Evolutionary conservation across 495 filamentous ascomycete genomes (phyloP), one percentile per base, ranked within the genome.

Genomic region (Penicillium salamii): DNA sequence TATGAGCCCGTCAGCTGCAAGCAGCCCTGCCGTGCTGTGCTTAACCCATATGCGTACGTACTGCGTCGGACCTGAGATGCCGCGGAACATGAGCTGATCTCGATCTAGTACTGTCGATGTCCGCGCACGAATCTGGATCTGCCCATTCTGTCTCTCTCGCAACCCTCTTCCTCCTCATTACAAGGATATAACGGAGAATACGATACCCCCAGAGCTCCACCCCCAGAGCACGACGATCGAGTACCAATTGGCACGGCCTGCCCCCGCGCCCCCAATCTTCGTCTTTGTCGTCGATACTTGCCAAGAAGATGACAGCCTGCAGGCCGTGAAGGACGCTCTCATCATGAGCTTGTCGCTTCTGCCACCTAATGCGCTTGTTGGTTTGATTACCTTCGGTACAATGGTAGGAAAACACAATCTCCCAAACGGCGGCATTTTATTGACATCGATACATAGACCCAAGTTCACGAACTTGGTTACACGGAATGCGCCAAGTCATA

Each of bases 1-100:
- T 97, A 97, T 72, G 93, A 97, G 74, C 95, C 95, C 3, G 90
- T 97, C 14, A 91, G 90, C 51, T 99, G 95, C 83, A 99, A 97
- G 72, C 79, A 83, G 59, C 93, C 93, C 50, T 99, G 95, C 68
- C 83, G 93, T 67, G 91, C 95, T 41, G 91, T 99, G 28, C 78
- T 99, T 62, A 99, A 97, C 66, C 95, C 95, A 44, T 97, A 89
- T 75, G 95, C 90, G 91, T 96, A 79, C 52, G 79, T 63, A 32
- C 45, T 24, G 40, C 40, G 12, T 19, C 52, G 14, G 35, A 18
- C 21, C 21, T 33, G 43, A 38, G n/a, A 19, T 48, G 36, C 41
- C 24, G 31, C 47, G 18, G 35, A 38, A 35, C 20, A n/a, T 29
- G 15, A 26, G 42, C 65, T 71, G 50, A 72, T 51, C 42, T 15